Evolutionary conservation across 176 grass and related monocot genomes (phyloP).

Genomic region (Zoysia japonica): DNA sequence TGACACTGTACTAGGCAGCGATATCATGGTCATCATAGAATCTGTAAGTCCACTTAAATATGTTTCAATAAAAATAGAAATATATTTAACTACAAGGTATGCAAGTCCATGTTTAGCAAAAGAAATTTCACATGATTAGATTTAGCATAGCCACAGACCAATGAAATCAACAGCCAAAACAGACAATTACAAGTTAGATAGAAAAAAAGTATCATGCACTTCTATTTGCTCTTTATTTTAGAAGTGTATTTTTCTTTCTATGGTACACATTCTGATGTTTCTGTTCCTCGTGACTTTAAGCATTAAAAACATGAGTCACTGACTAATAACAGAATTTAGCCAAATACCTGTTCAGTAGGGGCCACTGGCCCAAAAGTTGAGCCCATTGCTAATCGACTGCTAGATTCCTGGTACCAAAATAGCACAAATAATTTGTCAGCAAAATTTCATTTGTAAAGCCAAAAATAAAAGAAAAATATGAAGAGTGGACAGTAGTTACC

Average conservation of each 20-base stretch:
- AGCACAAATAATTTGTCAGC: background rate
- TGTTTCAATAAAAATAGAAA: conserved; percentile 23
- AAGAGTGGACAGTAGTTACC: conserved; percentile 47
- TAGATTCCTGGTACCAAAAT: conserved; percentile 70
- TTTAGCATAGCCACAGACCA: background rate
- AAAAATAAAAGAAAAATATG: background rate
- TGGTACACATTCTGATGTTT: background rate
- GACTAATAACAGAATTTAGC: conserved; percentile 13
- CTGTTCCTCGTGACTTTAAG: conserved; percentile 20
- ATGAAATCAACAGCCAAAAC: conserved; percentile 14
- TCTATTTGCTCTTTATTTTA: conserved; percentile 4
- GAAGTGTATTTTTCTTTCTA: background rate
- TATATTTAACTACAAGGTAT: conserved; percentile 9
- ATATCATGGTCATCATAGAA: conserved; percentile 13
- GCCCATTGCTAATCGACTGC: conserved; percentile 92
- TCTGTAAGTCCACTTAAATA: conserved; percentile 6
- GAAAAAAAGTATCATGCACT: background rate
- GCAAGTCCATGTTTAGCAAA: conserved; percentile 10
- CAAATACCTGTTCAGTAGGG: conserved; percentile 59
- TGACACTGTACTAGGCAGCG: background rate
- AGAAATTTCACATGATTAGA: background rate
- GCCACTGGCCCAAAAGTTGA: conserved; percentile 88
- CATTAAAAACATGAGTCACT: conserved; percentile 10
- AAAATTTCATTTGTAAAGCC: background rate
- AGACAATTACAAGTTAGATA: background rate